Evolutionary conservation across 495 filamentous ascomycete genomes (phyloP).

Genomic region (Immersiella caudata): DNA sequence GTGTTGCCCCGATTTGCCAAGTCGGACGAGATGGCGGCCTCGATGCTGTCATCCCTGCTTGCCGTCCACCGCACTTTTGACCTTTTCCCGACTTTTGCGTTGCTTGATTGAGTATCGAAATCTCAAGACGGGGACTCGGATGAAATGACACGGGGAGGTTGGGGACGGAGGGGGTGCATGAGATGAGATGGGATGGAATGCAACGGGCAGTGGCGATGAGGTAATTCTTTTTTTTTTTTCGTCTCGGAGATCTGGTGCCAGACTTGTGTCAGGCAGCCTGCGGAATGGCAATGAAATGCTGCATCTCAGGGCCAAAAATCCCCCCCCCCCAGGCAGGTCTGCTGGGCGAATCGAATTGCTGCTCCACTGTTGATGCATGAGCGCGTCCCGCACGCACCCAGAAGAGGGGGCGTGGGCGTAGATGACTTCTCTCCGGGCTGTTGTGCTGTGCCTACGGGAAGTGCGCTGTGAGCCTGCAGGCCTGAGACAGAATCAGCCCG

Average conservation of each 20-base stretch:
- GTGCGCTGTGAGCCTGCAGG: constrained; percentile 10
- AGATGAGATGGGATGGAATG: not conserved
- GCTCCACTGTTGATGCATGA: constrained; percentile 1
- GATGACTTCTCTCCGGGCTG: not conserved
- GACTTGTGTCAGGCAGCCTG: constrained; percentile 11
- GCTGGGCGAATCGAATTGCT: constrained; percentile 19
- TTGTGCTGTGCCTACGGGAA: not conserved
- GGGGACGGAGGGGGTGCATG: not conserved
- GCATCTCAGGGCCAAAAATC: constrained; percentile 8
- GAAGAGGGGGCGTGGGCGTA: constrained; percentile 6
- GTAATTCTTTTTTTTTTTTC: constrained; percentile 19
- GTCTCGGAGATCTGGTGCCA: constrained; percentile 13
- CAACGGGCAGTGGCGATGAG: constrained; percentile 10
- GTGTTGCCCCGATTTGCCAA: constrained; percentile 11
- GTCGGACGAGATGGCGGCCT: not conserved
- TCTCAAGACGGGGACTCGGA: not conserved
- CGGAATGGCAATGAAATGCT: not conserved
- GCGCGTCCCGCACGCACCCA: constrained; percentile 10
- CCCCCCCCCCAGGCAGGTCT: constrained; percentile 9
- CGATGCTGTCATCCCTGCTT: not conserved
- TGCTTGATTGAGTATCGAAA: not conserved
- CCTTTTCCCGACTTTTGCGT: not conserved
- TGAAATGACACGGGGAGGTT: not conserved
- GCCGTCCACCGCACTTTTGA: not conserved
- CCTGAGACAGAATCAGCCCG: constrained; percentile 14